These are phyloP conservation scores for Hanseniaspora guilliermondii DNA, from an alignment of 805 yeast species.

Conservation along the genomic window DNA sequence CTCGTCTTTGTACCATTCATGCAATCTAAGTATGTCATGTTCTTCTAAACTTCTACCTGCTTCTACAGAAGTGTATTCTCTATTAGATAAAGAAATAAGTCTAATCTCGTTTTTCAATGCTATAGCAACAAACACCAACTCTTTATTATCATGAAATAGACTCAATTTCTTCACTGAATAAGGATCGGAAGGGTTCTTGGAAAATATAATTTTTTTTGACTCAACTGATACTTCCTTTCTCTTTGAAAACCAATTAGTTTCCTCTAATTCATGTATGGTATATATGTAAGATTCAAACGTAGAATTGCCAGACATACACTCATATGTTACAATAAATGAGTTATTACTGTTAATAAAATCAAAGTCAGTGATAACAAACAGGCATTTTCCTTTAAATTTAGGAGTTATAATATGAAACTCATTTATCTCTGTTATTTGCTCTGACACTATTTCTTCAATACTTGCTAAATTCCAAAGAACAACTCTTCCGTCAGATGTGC, in stretches of 20 bases:
- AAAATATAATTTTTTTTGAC: background rate
- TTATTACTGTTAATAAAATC: background rate
- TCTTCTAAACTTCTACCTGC: background rate
- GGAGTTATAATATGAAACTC: slow-evolving; percentile 13
- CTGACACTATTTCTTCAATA: background rate
- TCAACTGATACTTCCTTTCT: background rate
- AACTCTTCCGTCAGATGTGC: slow-evolving; percentile 53
- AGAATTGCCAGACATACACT: background rate
- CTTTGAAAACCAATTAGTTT: background rate
- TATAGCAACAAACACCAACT: background rate
- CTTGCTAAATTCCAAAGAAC: slow-evolving; percentile 49
- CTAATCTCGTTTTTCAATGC: background rate
- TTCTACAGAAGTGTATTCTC: background rate
- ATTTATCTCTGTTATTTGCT: slow-evolving; percentile 17
- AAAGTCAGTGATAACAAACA: background rate
- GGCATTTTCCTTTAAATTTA: slow-evolving; percentile 23
- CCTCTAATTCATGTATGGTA: background rate
- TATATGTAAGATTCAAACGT: background rate
- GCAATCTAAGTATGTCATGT: background rate
- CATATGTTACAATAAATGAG: background rate
- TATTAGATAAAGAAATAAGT: background rate
- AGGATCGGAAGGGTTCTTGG: background rate
- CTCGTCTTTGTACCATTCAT: background rate
- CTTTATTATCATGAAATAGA: background rate
- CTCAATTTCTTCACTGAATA: background rate